phyloP scores from a whole-genome alignment of 352 stramenopile species.

The Globisporangium abappressorium region DNA sequence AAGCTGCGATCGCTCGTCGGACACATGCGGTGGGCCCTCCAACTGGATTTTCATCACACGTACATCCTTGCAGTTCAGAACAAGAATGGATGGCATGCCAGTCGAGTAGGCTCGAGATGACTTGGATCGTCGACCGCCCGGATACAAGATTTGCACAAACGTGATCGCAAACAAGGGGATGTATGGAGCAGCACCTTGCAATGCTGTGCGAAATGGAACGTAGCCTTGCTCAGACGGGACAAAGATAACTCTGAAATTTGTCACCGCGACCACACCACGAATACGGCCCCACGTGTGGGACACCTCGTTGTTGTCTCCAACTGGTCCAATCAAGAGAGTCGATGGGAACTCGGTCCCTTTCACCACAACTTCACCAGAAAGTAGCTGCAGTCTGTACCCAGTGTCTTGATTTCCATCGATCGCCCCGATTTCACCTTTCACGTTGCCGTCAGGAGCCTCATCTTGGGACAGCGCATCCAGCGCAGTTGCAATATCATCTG shows the following conservation, averaged over 20 bases:
- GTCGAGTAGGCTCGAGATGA: conserved; percentile 48
- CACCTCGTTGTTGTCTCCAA: conserved; percentile 52
- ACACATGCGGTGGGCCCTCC: conserved; percentile 40
- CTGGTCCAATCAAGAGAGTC: conserved; percentile 60
- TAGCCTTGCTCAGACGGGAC: conserved; percentile 52
- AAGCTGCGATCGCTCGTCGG: conserved; percentile 48
- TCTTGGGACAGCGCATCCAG: neutral
- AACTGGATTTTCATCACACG: conserved; percentile 69
- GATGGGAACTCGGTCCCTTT: conserved; percentile 46
- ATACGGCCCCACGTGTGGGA: conserved; percentile 64
- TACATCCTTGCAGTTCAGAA: conserved; percentile 79
- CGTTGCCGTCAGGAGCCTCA: neutral
- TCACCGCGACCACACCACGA: conserved; percentile 58
- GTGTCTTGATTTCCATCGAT: conserved; percentile 5
- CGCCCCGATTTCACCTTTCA: neutral
- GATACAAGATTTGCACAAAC: conserved; percentile 53
- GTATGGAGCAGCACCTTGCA: conserved; percentile 51
- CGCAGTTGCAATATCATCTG: conserved; percentile 17
- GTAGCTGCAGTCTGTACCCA: conserved; percentile 10
- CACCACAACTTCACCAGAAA: conserved; percentile 39
- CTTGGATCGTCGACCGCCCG: conserved; percentile 51
- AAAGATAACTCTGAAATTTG: conserved; percentile 81
- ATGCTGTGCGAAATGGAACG: conserved; percentile 31
- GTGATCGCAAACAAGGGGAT: conserved; percentile 77
- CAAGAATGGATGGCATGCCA: conserved; percentile 51